phyloP scores from a whole-genome alignment of 208 protist species.

The Jaenimonas drosophilae region DNA sequence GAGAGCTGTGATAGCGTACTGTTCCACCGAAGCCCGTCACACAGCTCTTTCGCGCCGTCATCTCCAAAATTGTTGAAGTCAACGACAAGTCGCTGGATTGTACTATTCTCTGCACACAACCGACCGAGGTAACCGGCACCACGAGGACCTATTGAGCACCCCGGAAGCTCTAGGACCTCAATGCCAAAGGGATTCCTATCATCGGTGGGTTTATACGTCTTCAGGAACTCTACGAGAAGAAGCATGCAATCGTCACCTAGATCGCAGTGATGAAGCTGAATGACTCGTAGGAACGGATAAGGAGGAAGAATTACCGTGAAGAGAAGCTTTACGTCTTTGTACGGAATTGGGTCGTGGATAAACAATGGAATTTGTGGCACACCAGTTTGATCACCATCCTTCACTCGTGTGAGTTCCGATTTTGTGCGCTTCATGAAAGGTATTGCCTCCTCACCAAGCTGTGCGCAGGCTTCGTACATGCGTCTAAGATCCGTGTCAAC shows the following conservation, averaged over 20 bases:
- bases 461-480: slow-evolving; percentile 37
- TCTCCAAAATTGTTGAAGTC: slow-evolving; percentile 81
- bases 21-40: slow-evolving; percentile 78
- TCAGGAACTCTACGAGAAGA: slow-evolving; percentile 62
- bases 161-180: slow-evolving; percentile 66
- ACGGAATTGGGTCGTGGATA: slow-evolving; percentile 33
- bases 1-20: slow-evolving; percentile 50
- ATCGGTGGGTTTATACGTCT: slow-evolving; percentile 46
- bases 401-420: slow-evolving; percentile 53
- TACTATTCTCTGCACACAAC: slow-evolving; percentile 54
- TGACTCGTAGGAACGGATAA: slow-evolving; percentile 67
- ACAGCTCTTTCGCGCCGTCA: slow-evolving; percentile 43
- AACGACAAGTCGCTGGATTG: slow-evolving; percentile 49
- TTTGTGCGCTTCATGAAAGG: slow-evolving; percentile 69
- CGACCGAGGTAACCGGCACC: slow-evolving; percentile 62
- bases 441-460: slow-evolving; percentile 33
- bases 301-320: slow-evolving; percentile 41
- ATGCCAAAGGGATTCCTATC: slow-evolving; percentile 80
- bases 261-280: slow-evolving; percentile 59
- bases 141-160: slow-evolving; percentile 46
- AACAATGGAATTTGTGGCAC: slow-evolving; percentile 72
- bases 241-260: slow-evolving; percentile 80
- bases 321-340: slow-evolving; percentile 29
- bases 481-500: slow-evolving; percentile 67
- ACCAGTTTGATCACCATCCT: slow-evolving; percentile 65